These are phyloP conservation scores for Saraca asoca DNA, from an alignment of 331 rosid genomes.

Conservation along the genomic window DNA sequence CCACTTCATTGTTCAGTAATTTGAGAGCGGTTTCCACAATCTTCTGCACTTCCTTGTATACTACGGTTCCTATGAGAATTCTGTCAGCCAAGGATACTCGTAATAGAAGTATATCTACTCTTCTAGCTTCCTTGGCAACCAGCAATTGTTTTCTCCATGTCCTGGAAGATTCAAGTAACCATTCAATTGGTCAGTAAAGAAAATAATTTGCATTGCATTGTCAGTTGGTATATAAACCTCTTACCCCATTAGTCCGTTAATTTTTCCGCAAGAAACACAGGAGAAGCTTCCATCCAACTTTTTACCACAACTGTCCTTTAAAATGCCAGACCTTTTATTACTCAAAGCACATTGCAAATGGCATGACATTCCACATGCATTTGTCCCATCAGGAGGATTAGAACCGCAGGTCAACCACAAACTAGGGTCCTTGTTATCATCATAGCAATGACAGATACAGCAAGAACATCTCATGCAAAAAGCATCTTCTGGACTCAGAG, in stretches of 20 bases:
- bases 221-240: slow-evolving; percentile 23
- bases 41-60: slow-evolving; percentile 53
- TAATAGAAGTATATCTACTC: slow-evolving; percentile 71
- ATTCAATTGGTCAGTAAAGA: slow-evolving; percentile 33
- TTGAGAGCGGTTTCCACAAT: slow-evolving; percentile 63
- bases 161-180: slow-evolving; percentile 48
- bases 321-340: slow-evolving; percentile 60
- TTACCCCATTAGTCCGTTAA: slow-evolving; percentile 79
- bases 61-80: slow-evolving; percentile 66
- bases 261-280: slow-evolving; percentile 76
- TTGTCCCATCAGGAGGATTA: slow-evolving; percentile 49
- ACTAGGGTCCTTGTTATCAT: slow-evolving; percentile 95
- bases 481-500: slow-evolving; percentile 51
- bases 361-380: slow-evolving; percentile 84
- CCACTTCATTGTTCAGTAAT: slow-evolving; percentile 66
- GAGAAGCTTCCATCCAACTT: slow-evolving; percentile 74
- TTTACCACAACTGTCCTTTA: slow-evolving; percentile 46
- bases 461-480: slow-evolving; percentile 96
- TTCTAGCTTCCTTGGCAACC: slow-evolving; percentile 85
- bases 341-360: slow-evolving; percentile 89
- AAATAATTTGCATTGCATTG: too few species aligned
- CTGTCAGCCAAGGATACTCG: slow-evolving; percentile 67
- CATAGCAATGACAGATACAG: slow-evolving; percentile 71
- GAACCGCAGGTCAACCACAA: slow-evolving; percentile 79
- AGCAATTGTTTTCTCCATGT: slow-evolving; percentile 81